Evolutionary conservation across 1,284 basidiomycete species (phyloP), one percentile per base, ranked within the genome.

Genomic region (Marasmius sp.): DNA sequence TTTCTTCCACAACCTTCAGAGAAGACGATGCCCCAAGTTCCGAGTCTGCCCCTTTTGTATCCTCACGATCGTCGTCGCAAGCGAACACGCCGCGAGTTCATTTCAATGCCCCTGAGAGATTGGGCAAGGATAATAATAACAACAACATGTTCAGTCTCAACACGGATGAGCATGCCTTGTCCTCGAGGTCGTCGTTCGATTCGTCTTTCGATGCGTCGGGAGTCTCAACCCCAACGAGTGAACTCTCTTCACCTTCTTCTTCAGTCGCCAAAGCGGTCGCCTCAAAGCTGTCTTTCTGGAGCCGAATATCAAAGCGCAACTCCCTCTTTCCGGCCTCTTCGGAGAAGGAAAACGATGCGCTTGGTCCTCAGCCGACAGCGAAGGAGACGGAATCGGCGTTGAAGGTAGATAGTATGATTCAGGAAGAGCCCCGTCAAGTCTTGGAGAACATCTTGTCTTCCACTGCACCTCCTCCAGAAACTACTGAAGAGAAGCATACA

Each of bases 281-380:
- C 6, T 77, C 80, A 14, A 82, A 86, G 51, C 77, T 92, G 41
- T 90, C 90, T 1, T 92, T 92, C 69, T 92, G 91, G 91, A 84
- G 77, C 58, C 76, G 79, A 52, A 69, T 84, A 12, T 79, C 85
- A 11, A 82, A 78, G 66, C 77, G 80, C 60, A 75, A 68, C 43
- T 61, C 62, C 74, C 72, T 67, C 67, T 64, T 59, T 57, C 64
- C 65, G 14, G 27, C 55, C 9, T 60, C 62, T 36, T 58, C 62
- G 14, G 63, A 65, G 36, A 49, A 34, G 12, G 61, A 60, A 11
- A 38, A 11, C 7, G n/a, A 20, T 14, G n/a, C 64, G 45, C 3
- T 64, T 6, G 52, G 57, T 18, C 48, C 71, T 20, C 60, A 60
- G 38, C 59, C 72, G 61, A 61, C 67, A 37, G 60, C 67, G 38